phyloP scores from a whole-genome alignment of 2,329 filamentous ascomycete species.

The Malbranchea cinnamomea region DNA sequence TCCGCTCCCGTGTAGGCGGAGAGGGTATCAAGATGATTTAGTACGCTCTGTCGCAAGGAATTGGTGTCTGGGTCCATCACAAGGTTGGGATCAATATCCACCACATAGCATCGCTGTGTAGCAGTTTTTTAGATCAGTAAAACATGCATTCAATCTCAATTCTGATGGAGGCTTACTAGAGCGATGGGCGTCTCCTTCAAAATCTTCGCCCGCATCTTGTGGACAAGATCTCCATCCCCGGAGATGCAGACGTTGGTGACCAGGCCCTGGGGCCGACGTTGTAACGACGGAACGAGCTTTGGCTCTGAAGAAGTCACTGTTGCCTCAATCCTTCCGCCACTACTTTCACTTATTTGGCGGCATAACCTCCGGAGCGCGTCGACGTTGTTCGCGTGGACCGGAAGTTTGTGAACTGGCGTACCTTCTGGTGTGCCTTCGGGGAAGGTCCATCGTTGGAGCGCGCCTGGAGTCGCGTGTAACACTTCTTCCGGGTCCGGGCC shows the following conservation, averaged over 20 bases:
- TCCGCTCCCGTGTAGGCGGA: slow-evolving; percentile 84
- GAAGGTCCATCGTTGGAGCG: slow-evolving; percentile 85
- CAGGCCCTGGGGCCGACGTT: slow-evolving; percentile 38
- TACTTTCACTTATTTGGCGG: slow-evolving; percentile 58
- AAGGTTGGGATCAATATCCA: slow-evolving; percentile 84
- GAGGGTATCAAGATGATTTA: slow-evolving; percentile 74
- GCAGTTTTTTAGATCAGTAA: no score
- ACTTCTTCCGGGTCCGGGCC: slow-evolving; percentile 92
- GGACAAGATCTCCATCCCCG: slow-evolving; percentile 72
- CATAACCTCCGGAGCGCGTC: slow-evolving; percentile 66
- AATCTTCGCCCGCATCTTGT: slow-evolving; percentile 78
- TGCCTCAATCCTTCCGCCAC: slow-evolving; percentile 60
- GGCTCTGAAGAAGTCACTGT: slow-evolving; percentile 71
- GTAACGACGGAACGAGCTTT: slow-evolving; percentile 42
- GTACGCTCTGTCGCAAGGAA: slow-evolving; percentile 58
- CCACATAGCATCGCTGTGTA: slow-evolving; percentile 68
- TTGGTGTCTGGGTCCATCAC: slow-evolving; percentile 61
- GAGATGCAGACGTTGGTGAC: slow-evolving; percentile 85
- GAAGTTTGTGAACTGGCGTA: slow-evolving; percentile 72
- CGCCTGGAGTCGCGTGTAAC: slow-evolving; percentile 76
- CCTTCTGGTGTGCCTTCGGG: slow-evolving; percentile 74
- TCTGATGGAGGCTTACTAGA: slow-evolving; percentile 50
- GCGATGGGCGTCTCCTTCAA: slow-evolving; percentile 85
- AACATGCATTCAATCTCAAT: no score
- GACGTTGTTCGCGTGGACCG: slow-evolving; percentile 81